Base-by-base conservation (phyloP, 176 grass and related monocot genomes). In the Eragrostis nindensis region DNA sequence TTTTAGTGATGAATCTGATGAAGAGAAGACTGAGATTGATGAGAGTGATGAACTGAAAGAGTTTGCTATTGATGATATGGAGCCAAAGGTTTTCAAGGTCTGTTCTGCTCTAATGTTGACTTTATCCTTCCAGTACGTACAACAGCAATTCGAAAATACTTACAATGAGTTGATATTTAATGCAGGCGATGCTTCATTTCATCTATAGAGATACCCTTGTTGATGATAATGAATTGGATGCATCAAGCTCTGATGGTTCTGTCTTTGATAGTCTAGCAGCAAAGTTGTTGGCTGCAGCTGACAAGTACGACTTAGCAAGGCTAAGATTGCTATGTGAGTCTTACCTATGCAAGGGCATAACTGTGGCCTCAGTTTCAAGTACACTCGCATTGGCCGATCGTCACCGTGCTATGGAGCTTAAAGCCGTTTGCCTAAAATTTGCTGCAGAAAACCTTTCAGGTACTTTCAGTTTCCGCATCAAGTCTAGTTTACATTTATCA, bases 71-170 rank as follows among this genome's bases (percentile, higher is more conserved):
- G 76, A 89, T 79, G 89, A 92, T 78, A 85, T 97, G 77, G 94
- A 97, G 78, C 94, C 92, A 73, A 88, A 88, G 62, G 94, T 97
- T 85, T 97, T 97, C 73, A 92, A 92, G 94, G 94, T 97, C 19
- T 81, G 82, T 78, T 64, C 25, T 62, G 52, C 75, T 60, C 38
- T 17, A 44, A 16, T 85, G 17, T 80, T 78, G 53, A 8, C 27
- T 46, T 1, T 82, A n/a, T 77, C 43, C 53, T 77, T 38, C 4
- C 22, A 43, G 17, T 67, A 19, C 50, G 50, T 16, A 59, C 29
- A 81, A 24, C 56, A 45, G 19, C 44, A 62, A 19, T n/a, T 71
- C 49, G 5, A 13, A 67, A 71, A 38, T 67, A 4, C 41, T 63
- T 70, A 78, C n/a, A 42, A 38, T 38, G 72, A 60, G 53, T 3